Conservation (phyloP, 441 rosid species). For the Mallotus repandus region DNA sequence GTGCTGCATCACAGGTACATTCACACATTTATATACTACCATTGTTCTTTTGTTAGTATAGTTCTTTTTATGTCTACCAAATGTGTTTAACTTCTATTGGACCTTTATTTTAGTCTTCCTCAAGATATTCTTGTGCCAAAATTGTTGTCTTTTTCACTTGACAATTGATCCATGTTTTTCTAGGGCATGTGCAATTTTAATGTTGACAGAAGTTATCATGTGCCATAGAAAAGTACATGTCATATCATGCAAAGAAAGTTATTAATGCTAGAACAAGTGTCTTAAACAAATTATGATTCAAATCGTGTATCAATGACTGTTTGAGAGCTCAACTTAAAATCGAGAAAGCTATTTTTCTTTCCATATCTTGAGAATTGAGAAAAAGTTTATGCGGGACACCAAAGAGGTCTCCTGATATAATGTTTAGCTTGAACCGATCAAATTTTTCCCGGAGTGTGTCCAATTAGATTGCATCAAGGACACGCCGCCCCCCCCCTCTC, state of each 20-base stretch:
- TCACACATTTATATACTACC: neutral
- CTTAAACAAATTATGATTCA: neutral
- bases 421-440: no score
- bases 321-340: neutral
- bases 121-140: neutral
- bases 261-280: neutral
- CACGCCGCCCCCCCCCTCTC: no score
- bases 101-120: neutral
- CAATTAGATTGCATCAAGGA: no score
- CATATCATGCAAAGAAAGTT: neutral
- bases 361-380: neutral
- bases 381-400: neutral
- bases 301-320: neutral
- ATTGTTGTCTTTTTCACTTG: neutral
- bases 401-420: neutral
- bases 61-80: neutral
- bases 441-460: no score
- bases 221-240: neutral
- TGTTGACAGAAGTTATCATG: neutral
- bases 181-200: neutral
- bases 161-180: neutral
- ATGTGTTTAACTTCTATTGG: neutral
- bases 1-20: slow-evolving; percentile 94
- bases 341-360: neutral
- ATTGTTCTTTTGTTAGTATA: neutral